A percentile compares a stretch with the other conserved stretches of the same genome.
Conservation (phyloP, 1,139 yeast genomes). For the Saccharomyces hybrid region DNA sequence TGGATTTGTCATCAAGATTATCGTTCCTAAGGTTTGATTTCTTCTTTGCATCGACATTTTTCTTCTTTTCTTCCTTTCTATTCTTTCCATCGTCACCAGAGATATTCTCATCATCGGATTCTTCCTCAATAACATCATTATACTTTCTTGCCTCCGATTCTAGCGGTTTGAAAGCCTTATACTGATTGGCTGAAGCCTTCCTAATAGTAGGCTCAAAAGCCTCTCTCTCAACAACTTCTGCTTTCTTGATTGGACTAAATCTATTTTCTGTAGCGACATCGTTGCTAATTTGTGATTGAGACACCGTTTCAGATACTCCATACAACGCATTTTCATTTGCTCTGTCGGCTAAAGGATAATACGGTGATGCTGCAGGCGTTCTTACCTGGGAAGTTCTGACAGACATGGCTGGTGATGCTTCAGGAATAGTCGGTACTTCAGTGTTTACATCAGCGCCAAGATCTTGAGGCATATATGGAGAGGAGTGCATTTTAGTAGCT, state of each 20-base stretch:
- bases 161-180: conserved; percentile 13
- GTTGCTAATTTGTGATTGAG: background rate
- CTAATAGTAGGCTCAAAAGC: conserved; percentile 24
- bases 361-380: background rate
- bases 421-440: background rate
- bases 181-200: conserved; percentile 9
- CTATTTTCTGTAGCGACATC: background rate
- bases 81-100: conserved; percentile 15
- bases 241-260: conserved; percentile 20
- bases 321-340: background rate
- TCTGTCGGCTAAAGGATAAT: background rate
- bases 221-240: conserved; percentile 17
- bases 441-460: background rate
- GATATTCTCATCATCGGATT: conserved; percentile 39
- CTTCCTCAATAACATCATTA: conserved; percentile 41
- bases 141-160: conserved; percentile 19
- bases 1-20: conserved; percentile 17
- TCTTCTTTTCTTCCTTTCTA: conserved; percentile 32
- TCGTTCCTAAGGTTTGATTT: conserved; percentile 16
- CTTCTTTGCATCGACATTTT: conserved; percentile 16
- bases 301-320: background rate
- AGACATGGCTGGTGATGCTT: background rate
- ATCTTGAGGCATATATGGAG: background rate
- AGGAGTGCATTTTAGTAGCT: background rate
- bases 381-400: too few species aligned